Evolutionary conservation across 768 basidiomycete genomes (phyloP).

Genomic region (Sporobolomyces phaffii): DNA sequence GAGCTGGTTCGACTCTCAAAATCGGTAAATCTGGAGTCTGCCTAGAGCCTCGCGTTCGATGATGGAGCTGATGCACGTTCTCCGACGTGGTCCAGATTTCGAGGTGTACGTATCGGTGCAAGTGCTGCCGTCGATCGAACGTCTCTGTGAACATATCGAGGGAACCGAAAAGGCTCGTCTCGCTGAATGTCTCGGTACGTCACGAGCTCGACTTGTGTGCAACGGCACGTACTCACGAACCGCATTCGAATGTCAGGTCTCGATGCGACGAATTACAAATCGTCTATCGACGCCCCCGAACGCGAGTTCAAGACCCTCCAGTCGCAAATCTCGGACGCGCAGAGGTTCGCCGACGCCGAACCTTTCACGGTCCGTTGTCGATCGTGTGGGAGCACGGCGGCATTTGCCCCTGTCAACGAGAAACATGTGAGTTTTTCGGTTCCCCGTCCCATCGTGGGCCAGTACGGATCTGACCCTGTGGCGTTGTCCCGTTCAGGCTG

Average conservation of each 20-base stretch:
- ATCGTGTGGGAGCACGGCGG: constrained; percentile 58
- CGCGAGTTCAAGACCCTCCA: constrained; percentile 71
- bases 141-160: constrained; percentile 91
- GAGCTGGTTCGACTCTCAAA: constrained; percentile 59
- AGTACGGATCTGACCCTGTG: constrained; percentile 47
- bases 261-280: constrained; percentile 41
- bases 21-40: constrained; percentile 63
- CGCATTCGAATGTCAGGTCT: constrained; percentile 41
- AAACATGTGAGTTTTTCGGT: constrained; percentile 43
- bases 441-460: neutral
- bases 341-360: constrained; percentile 72
- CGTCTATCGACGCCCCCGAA: constrained; percentile 52
- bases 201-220: constrained; percentile 35
- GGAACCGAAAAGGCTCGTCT: constrained; percentile 86
- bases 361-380: constrained; percentile 72
- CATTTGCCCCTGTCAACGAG: constrained; percentile 37
- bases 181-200: constrained; percentile 85
- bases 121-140: constrained; percentile 86
- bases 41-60: no score
- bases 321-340: constrained; percentile 77
- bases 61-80: no score
- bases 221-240: neutral
- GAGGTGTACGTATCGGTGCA: constrained; percentile 87
- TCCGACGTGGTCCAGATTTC: constrained; percentile 66
- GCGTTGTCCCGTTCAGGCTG: constrained; percentile 53